phyloP scores from a whole-genome alignment of 1,284 basidiomycete species.

The Phenoliferia sp. region DNA sequence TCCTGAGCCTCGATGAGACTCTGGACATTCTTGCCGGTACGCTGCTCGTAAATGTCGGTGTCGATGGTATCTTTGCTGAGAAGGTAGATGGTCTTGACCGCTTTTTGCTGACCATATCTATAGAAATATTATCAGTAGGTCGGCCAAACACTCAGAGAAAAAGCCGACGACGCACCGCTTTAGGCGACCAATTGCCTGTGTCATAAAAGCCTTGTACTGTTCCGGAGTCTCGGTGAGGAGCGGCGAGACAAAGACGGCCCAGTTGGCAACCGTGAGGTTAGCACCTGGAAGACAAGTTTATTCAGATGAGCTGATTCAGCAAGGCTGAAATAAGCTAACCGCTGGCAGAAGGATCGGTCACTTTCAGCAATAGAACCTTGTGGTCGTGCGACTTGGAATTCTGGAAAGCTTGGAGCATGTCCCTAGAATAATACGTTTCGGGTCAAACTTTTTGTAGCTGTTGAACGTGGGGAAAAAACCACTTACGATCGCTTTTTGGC shows the following conservation, averaged over 20 bases:
- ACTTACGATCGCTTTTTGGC: constrained; percentile 35
- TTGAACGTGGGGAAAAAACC: background rate
- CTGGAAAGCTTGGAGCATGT: constrained; percentile 78
- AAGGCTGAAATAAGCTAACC: constrained; percentile 46
- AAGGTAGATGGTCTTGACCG: constrained; percentile 75
- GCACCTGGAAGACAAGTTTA: constrained; percentile 28
- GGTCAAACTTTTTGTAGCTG: background rate
- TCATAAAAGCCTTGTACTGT: constrained; percentile 79
- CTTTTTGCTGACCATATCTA: constrained; percentile 69
- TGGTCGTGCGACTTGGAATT: constrained; percentile 55
- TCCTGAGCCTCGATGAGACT: background rate
- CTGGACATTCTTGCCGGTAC: constrained; percentile 14
- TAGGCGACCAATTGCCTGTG: constrained; percentile 83
- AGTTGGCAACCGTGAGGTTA: constrained; percentile 87
- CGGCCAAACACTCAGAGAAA: background rate
- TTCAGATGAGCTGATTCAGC: background rate
- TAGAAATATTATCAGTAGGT: background rate
- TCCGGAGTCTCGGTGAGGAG: constrained; percentile 67
- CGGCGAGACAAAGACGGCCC: constrained; percentile 90
- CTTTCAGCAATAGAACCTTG: constrained; percentile 79
- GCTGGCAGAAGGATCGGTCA: constrained; percentile 89
- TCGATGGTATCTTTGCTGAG: constrained; percentile 80
- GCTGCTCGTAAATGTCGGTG: constrained; percentile 59
- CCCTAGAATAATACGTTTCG: constrained; percentile 50
- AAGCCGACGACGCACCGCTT: constrained; percentile 49